Conservation (phyloP, 371 early-diverging fungal genomes). For the Amoeboaphelidium protococcarum region DNA sequence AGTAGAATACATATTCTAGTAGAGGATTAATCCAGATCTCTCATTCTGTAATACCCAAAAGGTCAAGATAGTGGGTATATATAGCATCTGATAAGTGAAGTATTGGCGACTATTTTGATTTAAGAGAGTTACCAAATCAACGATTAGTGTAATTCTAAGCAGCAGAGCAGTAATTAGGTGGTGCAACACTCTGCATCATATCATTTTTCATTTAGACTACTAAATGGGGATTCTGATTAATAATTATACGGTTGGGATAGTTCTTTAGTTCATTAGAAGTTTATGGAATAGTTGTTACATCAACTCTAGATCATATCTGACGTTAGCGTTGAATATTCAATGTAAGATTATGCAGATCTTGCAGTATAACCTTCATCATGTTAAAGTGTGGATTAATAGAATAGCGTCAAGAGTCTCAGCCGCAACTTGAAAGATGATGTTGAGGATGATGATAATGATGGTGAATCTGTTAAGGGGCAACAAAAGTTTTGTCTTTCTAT, state of each 20-base stretch:
- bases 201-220: slow-evolving; percentile 41
- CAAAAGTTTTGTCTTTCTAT: slow-evolving; percentile 17
- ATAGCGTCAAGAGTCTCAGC: background rate
- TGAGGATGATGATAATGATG: slow-evolving; percentile 23
- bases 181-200: slow-evolving; percentile 26
- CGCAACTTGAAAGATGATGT: slow-evolving; percentile 14
- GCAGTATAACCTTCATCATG: background rate
- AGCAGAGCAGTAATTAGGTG: background rate
- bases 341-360: slow-evolving; percentile 10
- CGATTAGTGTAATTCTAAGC: background rate
- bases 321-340: background rate
- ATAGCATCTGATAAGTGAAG: background rate
- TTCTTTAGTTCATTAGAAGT: slow-evolving; percentile 21
- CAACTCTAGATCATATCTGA: slow-evolving; percentile 1
- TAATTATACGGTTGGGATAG: slow-evolving; percentile 41
- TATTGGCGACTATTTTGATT: background rate
- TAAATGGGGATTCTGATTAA: slow-evolving; percentile 39
- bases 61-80: background rate
- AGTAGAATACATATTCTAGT: no score
- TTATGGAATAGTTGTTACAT: slow-evolving; percentile 7
- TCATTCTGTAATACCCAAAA: background rate
- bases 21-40: no score
- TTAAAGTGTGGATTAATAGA: background rate
- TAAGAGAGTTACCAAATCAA: background rate
- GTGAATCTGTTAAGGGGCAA: slow-evolving; percentile 8